These are phyloP conservation scores for Saccharomyces hybrid DNA, from an alignment of 1,139 yeast genomes.

Conservation along the genomic window DNA sequence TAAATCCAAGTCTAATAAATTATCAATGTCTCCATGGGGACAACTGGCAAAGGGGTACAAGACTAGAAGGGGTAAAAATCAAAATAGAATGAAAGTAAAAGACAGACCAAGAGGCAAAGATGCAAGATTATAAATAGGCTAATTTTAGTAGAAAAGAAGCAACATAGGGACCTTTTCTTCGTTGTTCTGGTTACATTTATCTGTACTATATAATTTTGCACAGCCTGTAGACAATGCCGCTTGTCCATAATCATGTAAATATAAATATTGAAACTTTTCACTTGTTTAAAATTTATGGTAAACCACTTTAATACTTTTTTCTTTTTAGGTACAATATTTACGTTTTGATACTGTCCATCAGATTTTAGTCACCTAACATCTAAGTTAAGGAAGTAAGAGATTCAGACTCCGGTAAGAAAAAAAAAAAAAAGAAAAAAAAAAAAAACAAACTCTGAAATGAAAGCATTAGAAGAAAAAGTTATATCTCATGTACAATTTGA, in stretches of 20 bases:
- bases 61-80: constrained; percentile 86
- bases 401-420: not conserved
- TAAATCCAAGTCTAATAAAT: constrained; percentile 91
- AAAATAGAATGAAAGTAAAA: constrained; percentile 73
- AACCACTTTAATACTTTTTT: not conserved
- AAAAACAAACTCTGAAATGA: not conserved
- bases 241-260: not conserved
- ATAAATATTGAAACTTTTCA: not conserved
- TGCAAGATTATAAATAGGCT: constrained; percentile 9
- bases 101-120: constrained; percentile 65
- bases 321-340: not conserved
- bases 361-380: not conserved
- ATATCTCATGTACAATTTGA: not conserved
- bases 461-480: not conserved
- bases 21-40: constrained; percentile 97
- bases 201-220: not conserved
- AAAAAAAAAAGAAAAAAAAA: not conserved
- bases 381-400: not conserved
- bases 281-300: not conserved
- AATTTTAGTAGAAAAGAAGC: not conserved
- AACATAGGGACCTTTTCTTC: not conserved
- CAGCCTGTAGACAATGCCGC: not conserved
- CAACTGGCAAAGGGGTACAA: constrained; percentile 83
- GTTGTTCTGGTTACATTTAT: not conserved
- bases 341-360: not conserved